Percentiles rank a stretch among this genome's conserved stretches.
Evolutionary conservation across 2,329 filamentous ascomycete genomes (phyloP).

Genomic region (Huntiella omanensis): DNA sequence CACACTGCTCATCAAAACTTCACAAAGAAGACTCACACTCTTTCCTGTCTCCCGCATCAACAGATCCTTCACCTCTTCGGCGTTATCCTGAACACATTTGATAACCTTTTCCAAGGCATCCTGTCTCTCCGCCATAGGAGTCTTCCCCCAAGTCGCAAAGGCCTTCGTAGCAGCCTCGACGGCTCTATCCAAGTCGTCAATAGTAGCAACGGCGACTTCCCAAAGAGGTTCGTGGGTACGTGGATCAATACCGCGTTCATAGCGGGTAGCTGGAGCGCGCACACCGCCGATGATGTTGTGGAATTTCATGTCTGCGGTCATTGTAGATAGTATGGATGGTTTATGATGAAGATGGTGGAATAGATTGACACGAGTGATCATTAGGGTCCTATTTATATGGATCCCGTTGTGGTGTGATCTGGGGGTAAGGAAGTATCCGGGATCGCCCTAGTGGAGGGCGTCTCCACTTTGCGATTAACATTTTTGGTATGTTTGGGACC

Average conservation of each 20-base stretch:
- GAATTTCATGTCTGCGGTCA: neutral
- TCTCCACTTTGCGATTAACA: too few relatives aligned
- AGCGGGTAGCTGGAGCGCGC: neutral
- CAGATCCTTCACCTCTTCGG: constrained; percentile 6
- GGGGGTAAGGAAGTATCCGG: too few relatives aligned
- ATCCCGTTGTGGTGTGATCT: too few relatives aligned
- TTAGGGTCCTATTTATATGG: too few relatives aligned
- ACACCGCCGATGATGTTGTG: constrained; percentile 4
- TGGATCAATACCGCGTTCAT: constrained; percentile 14
- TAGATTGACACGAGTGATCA: too few relatives aligned
- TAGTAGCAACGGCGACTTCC: constrained; percentile 16
- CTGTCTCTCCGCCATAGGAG: constrained; percentile 16
- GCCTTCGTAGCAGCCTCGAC: constrained; percentile 16
- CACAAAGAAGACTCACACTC: constrained; percentile 10
- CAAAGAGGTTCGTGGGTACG: constrained; percentile 18
- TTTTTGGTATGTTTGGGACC: too few relatives aligned
- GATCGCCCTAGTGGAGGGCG: too few relatives aligned
- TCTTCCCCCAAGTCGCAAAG: constrained; percentile 17
- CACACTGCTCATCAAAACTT: neutral
- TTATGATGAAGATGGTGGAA: too few relatives aligned
- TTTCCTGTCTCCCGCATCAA: constrained; percentile 14
- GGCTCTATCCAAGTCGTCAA: constrained; percentile 17
- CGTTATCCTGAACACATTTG: constrained; percentile 22
- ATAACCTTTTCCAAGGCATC: constrained; percentile 17
- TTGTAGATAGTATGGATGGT: neutral